Percentiles rank a stretch among this genome's conserved stretches.
phyloP scores from a whole-genome alignment of 106 monocot species.

The Dactylorhiza incarnata region DNA sequence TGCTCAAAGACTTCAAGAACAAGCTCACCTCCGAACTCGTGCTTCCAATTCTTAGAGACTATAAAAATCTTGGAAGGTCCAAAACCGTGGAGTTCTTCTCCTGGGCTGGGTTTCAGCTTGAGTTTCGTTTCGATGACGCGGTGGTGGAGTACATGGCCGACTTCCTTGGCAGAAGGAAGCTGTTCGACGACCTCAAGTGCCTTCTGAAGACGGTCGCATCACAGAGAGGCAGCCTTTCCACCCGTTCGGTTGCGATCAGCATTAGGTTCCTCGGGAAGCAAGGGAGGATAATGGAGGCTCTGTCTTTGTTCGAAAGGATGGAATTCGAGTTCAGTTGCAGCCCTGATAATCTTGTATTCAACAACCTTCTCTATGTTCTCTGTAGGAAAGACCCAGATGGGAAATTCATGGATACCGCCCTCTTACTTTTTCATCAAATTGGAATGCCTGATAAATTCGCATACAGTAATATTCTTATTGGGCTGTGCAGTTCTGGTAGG shows the following conservation, averaged over 20 bases:
- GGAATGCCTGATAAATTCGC: conserved; percentile 22
- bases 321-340: conserved; percentile 18
- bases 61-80: conserved; percentile 17
- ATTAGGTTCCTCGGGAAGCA: conserved; percentile 31
- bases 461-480: conserved; percentile 27
- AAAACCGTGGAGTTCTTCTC: conserved; percentile 36
- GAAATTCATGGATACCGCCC: conserved; percentile 18
- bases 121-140: conserved; percentile 27
- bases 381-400: conserved; percentile 16
- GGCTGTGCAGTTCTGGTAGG: conserved; percentile 26
- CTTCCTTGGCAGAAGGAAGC: conserved; percentile 33
- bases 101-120: conserved; percentile 30
- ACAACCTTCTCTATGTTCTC: conserved; percentile 35
- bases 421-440: conserved; percentile 21
- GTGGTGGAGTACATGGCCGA: conserved; percentile 42
- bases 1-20: conserved; percentile 12
- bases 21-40: conserved; percentile 23
- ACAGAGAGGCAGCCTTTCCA: conserved; percentile 13
- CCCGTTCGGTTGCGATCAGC: conserved; percentile 16
- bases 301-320: conserved; percentile 25
- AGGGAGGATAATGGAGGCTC: conserved; percentile 26
- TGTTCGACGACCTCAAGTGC: conserved; percentile 39
- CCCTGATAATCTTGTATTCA: conserved; percentile 34
- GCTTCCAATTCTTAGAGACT: conserved; percentile 16
- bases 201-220: conserved; percentile 20